Evolutionary conservation across 2,329 filamentous ascomycete species (phyloP).

Genomic region (Fusarium sp.): DNA sequence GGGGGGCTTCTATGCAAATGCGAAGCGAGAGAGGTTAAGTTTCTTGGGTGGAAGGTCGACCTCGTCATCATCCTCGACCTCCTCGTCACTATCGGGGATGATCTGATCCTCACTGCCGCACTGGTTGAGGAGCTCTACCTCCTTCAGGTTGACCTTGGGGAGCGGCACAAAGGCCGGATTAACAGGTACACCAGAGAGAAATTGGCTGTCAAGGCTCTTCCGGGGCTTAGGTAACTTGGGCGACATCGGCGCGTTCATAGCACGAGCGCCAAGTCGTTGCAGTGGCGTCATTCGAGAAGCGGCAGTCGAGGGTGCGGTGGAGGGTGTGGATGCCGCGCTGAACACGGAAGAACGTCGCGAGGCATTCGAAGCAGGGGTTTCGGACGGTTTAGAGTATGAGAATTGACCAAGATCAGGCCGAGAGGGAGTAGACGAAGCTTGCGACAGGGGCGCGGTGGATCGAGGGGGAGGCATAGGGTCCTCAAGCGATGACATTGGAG

Average conservation of each 20-base stretch:
- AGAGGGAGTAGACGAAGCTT: conserved; percentile 50
- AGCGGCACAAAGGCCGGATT: conserved; percentile 71
- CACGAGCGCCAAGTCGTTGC: conserved; percentile 67
- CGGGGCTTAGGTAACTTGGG: conserved; percentile 51
- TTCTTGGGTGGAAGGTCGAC: conserved; percentile 51
- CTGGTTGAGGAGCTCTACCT: conserved; percentile 67
- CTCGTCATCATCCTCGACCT: conserved; percentile 58
- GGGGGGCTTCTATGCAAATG: conserved; percentile 52
- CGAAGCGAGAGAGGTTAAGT: conserved; percentile 66
- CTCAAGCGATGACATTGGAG: conserved; percentile 44
- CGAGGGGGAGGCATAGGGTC: conserved; percentile 51
- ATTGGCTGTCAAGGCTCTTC: conserved; percentile 43
- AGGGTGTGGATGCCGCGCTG: conserved; percentile 55
- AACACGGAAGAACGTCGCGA: conserved; percentile 57
- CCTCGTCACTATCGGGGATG: conserved; percentile 67
- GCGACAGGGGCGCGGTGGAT: conserved; percentile 36
- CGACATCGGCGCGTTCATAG: conserved; percentile 51
- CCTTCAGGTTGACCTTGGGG: conserved; percentile 68
- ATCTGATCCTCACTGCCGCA: conserved; percentile 72
- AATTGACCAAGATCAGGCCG: conserved; percentile 55
- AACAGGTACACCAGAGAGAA: conserved; percentile 58
- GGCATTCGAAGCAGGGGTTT: conserved; percentile 55
- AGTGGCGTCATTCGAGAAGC: conserved; percentile 66
- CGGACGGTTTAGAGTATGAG: conserved; percentile 48
- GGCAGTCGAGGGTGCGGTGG: conserved; percentile 61